Evolutionary conservation across 2,329 filamentous ascomycete genomes (phyloP), one percentile per base, ranked within the genome.

Genomic region (Septoria linicola): DNA sequence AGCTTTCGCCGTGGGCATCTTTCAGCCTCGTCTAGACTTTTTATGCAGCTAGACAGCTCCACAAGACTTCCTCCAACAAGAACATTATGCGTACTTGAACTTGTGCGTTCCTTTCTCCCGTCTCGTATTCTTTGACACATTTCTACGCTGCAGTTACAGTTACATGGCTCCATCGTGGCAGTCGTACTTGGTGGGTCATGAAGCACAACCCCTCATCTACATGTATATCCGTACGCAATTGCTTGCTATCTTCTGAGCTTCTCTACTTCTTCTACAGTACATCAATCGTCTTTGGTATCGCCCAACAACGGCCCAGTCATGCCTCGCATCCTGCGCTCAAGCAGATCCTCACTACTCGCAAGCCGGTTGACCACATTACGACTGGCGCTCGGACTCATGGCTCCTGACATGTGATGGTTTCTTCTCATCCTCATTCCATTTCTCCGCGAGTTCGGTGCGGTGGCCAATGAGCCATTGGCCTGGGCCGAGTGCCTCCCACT

Each of bases 291-390:
- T 27, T 27, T 27, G 5, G 23, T 27, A 10, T 27, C 23, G 23
- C 23, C 23, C 23, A 54, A 41, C 35, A 54, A 32, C 6, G 45
- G 45, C 14, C 34, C 56, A 25, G 75, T 75, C 41, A 78, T 55
- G 11, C 69, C 70, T 61, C 73, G 71, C 76, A 78, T 78, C 46
- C 76, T 62, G 49, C 76, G 59, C 0, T 72, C 72, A 30, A 78
- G 55, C 58, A 77, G 58, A 62, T 77, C 74, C 54, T 77, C 75
- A 49, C 54, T 41, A 55, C 73, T 76, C 7, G 73, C 72, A 48
- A 77, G 56, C 55, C 73, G 72, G 41, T 57, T 52, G 13, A 76
- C 70, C 13, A 76, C 49, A 53, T 70, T 74, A 47, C 70, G 61
- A 23, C 67, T 62, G 7, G 57, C 56, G 11, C 62, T 54, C 8